Conservation (phyloP, 1,139 yeast species). For the Protomyces inouyei region DNA sequence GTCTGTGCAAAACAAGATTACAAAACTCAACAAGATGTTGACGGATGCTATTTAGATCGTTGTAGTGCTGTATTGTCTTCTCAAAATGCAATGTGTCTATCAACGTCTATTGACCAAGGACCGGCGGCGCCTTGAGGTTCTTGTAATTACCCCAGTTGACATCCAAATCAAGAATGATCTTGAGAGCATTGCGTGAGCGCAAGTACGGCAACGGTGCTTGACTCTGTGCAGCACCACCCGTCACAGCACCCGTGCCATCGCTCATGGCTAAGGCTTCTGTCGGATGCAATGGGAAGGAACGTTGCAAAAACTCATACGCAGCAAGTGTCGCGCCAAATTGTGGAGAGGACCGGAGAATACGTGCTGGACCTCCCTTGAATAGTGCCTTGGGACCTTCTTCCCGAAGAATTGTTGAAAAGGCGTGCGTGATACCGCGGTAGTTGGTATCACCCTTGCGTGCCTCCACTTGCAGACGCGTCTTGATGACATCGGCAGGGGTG, state of each 20-base stretch:
- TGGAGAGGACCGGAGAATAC: slow-evolving; percentile 92
- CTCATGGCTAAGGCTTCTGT: slow-evolving; percentile 43
- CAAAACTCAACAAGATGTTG: slow-evolving; percentile 83
- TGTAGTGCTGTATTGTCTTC: not conserved
- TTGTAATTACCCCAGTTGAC: slow-evolving; percentile 43
- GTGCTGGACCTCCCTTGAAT: slow-evolving; percentile 94
- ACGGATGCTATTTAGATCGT: slow-evolving; percentile 42
- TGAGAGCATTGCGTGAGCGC: slow-evolving; percentile 45
- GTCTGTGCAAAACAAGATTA: slow-evolving; percentile 76
- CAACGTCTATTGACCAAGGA: not conserved
- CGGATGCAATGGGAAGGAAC: slow-evolving; percentile 50
- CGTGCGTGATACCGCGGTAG: slow-evolving; percentile 72
- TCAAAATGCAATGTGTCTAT: not conserved
- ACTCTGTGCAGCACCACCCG: slow-evolving; percentile 37
- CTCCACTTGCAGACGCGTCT: slow-evolving; percentile 89
- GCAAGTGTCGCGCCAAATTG: slow-evolving; percentile 97
- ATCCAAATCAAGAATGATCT: slow-evolving; percentile 46
- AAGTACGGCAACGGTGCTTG: slow-evolving; percentile 41
- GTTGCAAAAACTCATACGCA: slow-evolving; percentile 81
- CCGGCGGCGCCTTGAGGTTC: slow-evolving; percentile 29
- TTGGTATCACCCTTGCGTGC: slow-evolving; percentile 69
- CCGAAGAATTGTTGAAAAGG: slow-evolving; percentile 63
- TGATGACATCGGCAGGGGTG: slow-evolving; percentile 94
- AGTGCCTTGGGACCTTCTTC: slow-evolving; percentile 81
- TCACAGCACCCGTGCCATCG: slow-evolving; percentile 34